Evolutionary conservation across 2,329 filamentous ascomycete genomes (phyloP), one percentile per base, ranked within the genome.

Genomic region (Monilinia polystroma): DNA sequence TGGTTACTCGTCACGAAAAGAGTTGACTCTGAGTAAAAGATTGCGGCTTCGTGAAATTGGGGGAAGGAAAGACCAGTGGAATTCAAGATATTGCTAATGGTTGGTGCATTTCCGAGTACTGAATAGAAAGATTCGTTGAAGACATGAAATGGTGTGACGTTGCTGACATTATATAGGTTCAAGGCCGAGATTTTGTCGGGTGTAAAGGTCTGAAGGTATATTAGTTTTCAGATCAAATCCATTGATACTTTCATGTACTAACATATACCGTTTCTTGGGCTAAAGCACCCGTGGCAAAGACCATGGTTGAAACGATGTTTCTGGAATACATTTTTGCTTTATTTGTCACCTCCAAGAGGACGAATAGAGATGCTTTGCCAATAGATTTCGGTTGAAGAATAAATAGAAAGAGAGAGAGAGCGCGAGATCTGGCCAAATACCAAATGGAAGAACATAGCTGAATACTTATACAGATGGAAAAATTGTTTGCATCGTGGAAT

Each of bases 21-120:
- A 52, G 84, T 77, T 38, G 56, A 66, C 32, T 55, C 41, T 43
- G 67, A 63, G 23, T 73, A 81, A 82, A 83, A 85, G 0, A 84
- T 78, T 8, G 82, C 81, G 16, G 84, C 84, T 70, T 86, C 84
- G 64, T 86, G 84, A 59, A 84, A 86, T 5, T 80, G 78, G 6
- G 79, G 76, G 1, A 81, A 82, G 10, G 85, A 79, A 18, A 83
- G 74, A 2, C 83, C 83, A 66, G 85, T 72, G 0, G 82, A 81
- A 0, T 83, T 83, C 55, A 81, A 0, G 71, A 56, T 16, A 18
- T 63, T 63, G 18, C 26, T 63, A 4, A 66, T 43, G 2, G 4
- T 47, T n/a, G 64, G 64, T 16, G 64, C 47, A 8, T 62, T 18
- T 47, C 84, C 84, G 26, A 86, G 79, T 10, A 86, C 77, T 35